These are phyloP conservation scores for Scytalidium sp. DNA, from an alignment of 2,329 filamentous ascomycete species.

Conservation along the genomic window DNA sequence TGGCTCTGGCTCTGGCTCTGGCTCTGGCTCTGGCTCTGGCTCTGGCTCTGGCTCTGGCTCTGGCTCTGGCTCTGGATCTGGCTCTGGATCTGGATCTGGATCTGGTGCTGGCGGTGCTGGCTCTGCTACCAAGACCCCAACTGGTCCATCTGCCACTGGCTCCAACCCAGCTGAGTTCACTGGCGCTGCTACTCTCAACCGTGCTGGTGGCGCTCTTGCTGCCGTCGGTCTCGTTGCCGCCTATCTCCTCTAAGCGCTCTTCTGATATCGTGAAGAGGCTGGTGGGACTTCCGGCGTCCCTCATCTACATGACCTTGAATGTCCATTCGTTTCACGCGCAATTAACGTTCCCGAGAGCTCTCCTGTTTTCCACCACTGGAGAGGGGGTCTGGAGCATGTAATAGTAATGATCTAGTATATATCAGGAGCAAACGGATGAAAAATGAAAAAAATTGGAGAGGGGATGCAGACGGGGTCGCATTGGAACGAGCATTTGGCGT, in stretches of 20 bases:
- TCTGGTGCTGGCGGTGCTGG: not conserved
- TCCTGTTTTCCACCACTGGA: too few relatives aligned
- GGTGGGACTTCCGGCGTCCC: not conserved
- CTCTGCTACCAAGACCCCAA: conserved; percentile 8
- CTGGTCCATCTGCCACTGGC: conserved; percentile 11
- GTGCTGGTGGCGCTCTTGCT: conserved; percentile 32
- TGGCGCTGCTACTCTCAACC: conserved; percentile 26
- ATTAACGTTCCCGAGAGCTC: too few relatives aligned
- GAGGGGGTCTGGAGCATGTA: too few relatives aligned
- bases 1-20: too few relatives aligned
- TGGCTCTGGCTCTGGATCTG: not conserved
- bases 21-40: too few relatives aligned
- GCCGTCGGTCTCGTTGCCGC: conserved; percentile 36
- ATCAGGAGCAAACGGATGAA: too few relatives aligned
- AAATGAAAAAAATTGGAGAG: too few relatives aligned
- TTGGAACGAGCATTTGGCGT: too few relatives aligned
- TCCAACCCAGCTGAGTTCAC: conserved; percentile 16
- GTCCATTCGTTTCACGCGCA: not conserved
- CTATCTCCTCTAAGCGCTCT: conserved; percentile 35
- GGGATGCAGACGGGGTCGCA: too few relatives aligned
- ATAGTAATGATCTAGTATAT: too few relatives aligned
- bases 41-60: not conserved
- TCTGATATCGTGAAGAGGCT: not conserved
- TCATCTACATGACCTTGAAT: not conserved
- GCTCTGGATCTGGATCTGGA: not conserved